Base-by-base conservation (phyloP, 2,329 filamentous ascomycete species). In the Ophiocordyceps camponoti-floridani region DNA sequence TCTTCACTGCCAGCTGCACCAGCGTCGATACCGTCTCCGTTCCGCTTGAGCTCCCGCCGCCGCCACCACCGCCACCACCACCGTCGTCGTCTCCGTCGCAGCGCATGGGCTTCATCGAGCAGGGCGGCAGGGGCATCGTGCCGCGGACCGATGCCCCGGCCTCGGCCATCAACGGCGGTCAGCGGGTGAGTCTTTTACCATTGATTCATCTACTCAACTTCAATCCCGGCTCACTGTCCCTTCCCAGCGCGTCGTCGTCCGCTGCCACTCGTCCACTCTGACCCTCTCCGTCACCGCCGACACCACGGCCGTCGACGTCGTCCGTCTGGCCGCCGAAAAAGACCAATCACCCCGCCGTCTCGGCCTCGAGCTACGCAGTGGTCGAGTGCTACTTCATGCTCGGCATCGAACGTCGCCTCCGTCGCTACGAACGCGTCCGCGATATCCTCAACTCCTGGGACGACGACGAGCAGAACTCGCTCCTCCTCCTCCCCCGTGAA, bases 371-470 rank as follows among this genome's bases (percentile, higher is more conserved):
- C 12, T 82, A 79, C 44, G 70, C 91, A n/a, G 59, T 95, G 11
- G 62, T 87, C 16, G 89, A 96, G 59, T 76, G 73, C 18, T 95
- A 87, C 58, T 65, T 70, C 18, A 72, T 78, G 41, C 71, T 91
- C 1, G 85, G 85, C 28, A 69, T 96, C 2, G 84, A 93, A 58
- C 77, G 89, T 37, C 82, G 84, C 1, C 64, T 96, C 26, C 81
- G 89, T 38, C 79, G 78, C 37, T 95, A 94, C 57, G 89, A 96
- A 63, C 77, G 77, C 49, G 73, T 96, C 30, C 77, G 85, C 47
- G 85, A 94, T 54, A 75, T 94, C 19, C 75, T 95, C 72, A 93
- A 94, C 58, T 93, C 87, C 0, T 96, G 89, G 89, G 84, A 94
- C 48, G 69, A 72, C 40, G 87, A 94, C 58, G 68, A 72, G 2